These are phyloP conservation scores for Picocystis salinarum DNA, from an alignment of 139 green algal genomes.

Conservation along the genomic window DNA sequence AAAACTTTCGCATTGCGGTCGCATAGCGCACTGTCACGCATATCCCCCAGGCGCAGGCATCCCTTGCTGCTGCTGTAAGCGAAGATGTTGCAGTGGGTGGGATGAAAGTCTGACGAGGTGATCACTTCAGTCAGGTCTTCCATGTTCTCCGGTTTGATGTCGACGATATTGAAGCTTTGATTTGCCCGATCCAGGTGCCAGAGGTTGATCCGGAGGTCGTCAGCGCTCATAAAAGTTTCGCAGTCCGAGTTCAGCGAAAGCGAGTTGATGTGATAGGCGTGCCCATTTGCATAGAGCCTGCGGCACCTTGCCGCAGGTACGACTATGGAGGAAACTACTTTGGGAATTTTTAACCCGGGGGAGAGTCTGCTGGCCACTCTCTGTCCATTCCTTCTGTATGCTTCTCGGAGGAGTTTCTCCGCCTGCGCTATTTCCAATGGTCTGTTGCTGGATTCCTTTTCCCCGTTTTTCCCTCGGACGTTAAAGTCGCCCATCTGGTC, in stretches of 20 bases:
- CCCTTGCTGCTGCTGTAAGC: conserved; percentile 87
- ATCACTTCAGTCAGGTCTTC: conserved; percentile 99
- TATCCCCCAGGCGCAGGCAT: conserved; percentile 81
- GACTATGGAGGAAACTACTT: conserved; percentile 13
- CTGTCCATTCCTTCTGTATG: not conserved
- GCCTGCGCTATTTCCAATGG: no score
- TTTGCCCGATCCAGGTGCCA: conserved; percentile 88
- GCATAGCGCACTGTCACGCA: conserved; percentile 70
- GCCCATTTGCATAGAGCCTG: conserved; percentile 68
- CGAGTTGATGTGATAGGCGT: conserved; percentile 98
- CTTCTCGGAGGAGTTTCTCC: no score
- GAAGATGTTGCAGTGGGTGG: conserved; percentile 68
- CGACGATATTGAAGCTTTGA: conserved; percentile 91
- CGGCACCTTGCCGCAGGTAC: conserved; percentile 38
- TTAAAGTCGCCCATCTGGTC: conserved; percentile 65
- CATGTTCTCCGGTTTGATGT: conserved; percentile 98
- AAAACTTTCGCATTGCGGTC: conserved; percentile 65
- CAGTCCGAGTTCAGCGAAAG: conserved; percentile 69
- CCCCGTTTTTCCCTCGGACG: conserved; percentile 14
- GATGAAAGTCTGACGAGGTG: conserved; percentile 87
- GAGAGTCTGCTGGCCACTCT: not conserved
- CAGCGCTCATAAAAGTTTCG: conserved; percentile 88
- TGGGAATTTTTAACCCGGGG: no score
- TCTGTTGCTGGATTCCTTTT: no score
- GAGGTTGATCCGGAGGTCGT: conserved; percentile 85